phyloP scores from a whole-genome alignment of 208 protist species.

The Herpetomonas samuelpessoai region DNA sequence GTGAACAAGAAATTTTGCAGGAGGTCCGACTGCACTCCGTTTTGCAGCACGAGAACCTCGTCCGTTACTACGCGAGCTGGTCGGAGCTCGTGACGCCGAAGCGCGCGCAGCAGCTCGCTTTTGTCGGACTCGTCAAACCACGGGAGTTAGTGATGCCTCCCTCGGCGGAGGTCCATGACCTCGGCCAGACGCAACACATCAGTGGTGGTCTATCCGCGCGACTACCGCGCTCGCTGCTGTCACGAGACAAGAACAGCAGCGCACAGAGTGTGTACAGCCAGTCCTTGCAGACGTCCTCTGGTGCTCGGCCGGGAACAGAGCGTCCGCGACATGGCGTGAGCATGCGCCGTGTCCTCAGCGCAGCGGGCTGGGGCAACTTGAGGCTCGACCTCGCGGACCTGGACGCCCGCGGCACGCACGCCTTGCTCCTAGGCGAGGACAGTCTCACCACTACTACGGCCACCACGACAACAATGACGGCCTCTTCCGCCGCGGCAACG shows the following conservation, averaged over 20 bases:
- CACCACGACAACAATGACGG: background rate
- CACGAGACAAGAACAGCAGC: background rate
- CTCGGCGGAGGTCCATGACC: no score
- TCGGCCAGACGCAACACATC: no score
- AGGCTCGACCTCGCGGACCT: background rate
- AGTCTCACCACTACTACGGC: background rate
- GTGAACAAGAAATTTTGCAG: constrained; percentile 57
- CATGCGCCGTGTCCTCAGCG: background rate
- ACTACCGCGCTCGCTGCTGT: background rate
- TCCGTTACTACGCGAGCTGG: constrained; percentile 83
- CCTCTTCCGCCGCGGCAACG: background rate
- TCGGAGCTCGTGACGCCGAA: constrained; percentile 68
- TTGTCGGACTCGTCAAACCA: constrained; percentile 50
- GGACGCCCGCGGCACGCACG: background rate
- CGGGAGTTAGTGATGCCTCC: constrained; percentile 24
- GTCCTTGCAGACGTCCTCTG: background rate
- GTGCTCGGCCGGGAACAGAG: no score
- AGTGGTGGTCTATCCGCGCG: background rate
- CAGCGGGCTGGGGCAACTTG: background rate
- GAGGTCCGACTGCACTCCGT: constrained; percentile 75
- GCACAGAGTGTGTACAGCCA: background rate
- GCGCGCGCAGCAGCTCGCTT: constrained; percentile 65
- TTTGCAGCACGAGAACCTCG: constrained; percentile 53
- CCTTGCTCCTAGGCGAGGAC: constrained; percentile 13
- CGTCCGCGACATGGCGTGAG: background rate